Percentiles rank a stretch among this genome's conserved stretches.
These are phyloP conservation scores for Aspergillus indologenus DNA, from an alignment of 495 filamentous ascomycete genomes.

Conservation along the genomic window DNA sequence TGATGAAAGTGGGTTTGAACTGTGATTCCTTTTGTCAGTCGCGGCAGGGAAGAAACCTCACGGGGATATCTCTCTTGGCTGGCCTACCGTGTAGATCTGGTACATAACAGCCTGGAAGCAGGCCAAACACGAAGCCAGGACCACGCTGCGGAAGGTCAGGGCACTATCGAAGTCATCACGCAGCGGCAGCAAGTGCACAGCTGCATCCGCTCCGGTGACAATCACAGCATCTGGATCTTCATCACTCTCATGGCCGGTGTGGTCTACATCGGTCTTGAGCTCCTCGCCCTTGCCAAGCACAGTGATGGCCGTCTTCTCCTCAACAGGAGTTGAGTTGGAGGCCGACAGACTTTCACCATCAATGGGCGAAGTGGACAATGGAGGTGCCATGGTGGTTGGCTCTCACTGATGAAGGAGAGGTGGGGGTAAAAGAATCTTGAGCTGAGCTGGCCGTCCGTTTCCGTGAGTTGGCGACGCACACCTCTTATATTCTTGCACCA, in stretches of 20 bases:
- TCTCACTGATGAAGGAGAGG: neutral
- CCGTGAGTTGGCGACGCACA: neutral
- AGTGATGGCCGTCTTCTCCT: constrained; percentile 8
- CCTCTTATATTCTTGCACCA: neutral
- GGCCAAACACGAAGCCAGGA: constrained; percentile 42
- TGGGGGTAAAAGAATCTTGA: neutral
- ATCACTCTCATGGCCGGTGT: constrained; percentile 17
- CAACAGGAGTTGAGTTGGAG: neutral
- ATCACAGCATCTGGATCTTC: constrained; percentile 15
- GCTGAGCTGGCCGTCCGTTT: neutral
- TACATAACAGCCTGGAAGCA: constrained; percentile 49
- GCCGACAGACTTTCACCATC: neutral
- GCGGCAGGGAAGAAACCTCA: neutral
- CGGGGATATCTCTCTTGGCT: neutral
- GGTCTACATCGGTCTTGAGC: neutral
- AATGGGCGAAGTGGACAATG: neutral
- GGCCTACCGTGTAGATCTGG: constrained; percentile 42
- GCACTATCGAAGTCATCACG: constrained; percentile 45
- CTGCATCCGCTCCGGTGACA: constrained; percentile 30
- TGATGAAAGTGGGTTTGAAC: constrained; percentile 33
- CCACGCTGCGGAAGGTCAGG: constrained; percentile 44
- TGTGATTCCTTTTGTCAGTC: constrained; percentile 5
- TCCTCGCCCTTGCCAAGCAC: neutral
- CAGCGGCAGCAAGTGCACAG: constrained; percentile 36
- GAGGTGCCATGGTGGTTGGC: neutral